Conservation (phyloP, 805 yeast genomes). For the Torulaspora gathmanii region DNA sequence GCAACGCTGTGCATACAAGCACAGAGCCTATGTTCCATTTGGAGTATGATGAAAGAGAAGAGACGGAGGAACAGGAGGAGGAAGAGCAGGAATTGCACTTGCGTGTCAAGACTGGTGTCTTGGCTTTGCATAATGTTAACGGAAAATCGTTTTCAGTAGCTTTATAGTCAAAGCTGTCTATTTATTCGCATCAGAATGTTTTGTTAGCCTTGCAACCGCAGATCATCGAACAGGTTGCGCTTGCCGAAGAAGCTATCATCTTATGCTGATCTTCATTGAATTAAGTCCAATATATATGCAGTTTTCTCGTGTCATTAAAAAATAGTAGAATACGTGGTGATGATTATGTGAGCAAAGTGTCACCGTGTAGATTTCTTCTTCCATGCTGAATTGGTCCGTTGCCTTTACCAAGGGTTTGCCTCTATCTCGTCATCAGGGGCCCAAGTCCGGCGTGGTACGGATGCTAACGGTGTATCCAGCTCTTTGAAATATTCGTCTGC, state of each 20-base stretch:
- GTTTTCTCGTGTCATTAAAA: background rate
- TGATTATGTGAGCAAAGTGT: background rate
- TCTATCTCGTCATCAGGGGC: slow-evolving; percentile 51
- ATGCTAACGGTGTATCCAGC: slow-evolving; percentile 61
- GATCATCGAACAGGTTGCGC: too few species aligned
- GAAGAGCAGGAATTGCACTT: slow-evolving; percentile 38
- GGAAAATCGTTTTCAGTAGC: slow-evolving; percentile 34
- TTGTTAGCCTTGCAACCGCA: too few species aligned
- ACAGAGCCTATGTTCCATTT: slow-evolving; percentile 13
- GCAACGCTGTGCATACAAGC: slow-evolving; percentile 8
- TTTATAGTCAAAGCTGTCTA: slow-evolving; percentile 8
- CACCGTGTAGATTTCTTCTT: too few species aligned
- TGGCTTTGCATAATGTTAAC: slow-evolving; percentile 40
- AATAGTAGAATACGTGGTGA: background rate
- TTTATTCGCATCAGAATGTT: too few species aligned
- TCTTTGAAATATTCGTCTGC: slow-evolving; percentile 60
- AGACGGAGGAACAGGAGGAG: slow-evolving; percentile 5
- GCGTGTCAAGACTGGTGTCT: slow-evolving; percentile 41
- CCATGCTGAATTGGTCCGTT: too few species aligned
- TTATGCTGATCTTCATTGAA: too few species aligned
- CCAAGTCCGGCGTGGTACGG: slow-evolving; percentile 39
- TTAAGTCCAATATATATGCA: background rate
- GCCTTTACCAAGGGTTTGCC: slow-evolving; percentile 58
- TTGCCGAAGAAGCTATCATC: background rate
- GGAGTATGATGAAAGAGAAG: background rate